Evolutionary conservation across 163 green algal species (phyloP), one percentile per base, ranked within the genome.

Genomic region (Prototheca cutis): DNA sequence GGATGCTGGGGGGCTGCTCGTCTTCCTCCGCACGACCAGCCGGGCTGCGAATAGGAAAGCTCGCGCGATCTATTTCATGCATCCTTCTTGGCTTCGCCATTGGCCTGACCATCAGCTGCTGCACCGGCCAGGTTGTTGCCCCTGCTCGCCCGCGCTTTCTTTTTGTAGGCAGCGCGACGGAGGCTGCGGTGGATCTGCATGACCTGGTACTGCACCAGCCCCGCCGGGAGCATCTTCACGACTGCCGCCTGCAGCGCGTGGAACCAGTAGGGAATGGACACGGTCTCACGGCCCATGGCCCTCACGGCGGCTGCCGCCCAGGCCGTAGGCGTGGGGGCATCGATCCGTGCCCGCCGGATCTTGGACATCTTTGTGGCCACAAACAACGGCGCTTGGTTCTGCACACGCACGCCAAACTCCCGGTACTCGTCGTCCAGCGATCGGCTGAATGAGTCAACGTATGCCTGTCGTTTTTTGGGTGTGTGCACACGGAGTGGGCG

Each of bases 291-390:
- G 33, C 78, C 75, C 10, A 83, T 68, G 54, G 77, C 62, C 8
- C 40, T 51, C 18, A 81, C 31, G 30, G 75, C 76, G 21, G 78
- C 45, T 4, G 45, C 52, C 0, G 61, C 78, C 69, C 70, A 86
- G 25, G 48, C 40, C 8, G 53, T 45, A 18, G 78, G 73, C 19
- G 52, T 66, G 45, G 78, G 76, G 15, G 61, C 71, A 51, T 74
- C 65, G 45, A 74, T 49, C 21, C 55, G 40, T 1, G 71, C 36
- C 42, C 57, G 61, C 32, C 82, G 55, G 61, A 95, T 92, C 72
- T 95, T 95, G 48, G 81, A 76, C 75, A 95, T 82, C 66, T 95
- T 95, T 39, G 87, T 92, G 27, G 83, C 81, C 23, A 95, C 87
- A 72, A 80, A 91, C 25, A 86, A 56, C 30, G 87, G 87, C 28